phyloP scores from a whole-genome alignment of 73 alveolate genomes.

The Paramecium biaurelia region DNA sequence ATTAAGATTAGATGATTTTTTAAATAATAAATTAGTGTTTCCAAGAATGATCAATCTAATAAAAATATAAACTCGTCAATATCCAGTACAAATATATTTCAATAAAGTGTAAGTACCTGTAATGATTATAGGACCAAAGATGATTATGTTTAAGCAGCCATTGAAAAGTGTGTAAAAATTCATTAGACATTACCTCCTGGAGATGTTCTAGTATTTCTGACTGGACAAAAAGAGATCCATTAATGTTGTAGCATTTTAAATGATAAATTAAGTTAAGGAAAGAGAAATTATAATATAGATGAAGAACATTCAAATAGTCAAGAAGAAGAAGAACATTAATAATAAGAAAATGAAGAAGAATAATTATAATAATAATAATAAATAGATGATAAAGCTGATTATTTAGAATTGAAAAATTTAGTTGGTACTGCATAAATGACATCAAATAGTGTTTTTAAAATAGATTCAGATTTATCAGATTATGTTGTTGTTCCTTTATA shows the following conservation, averaged over 20 bases:
- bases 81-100: slow-evolving; percentile 85
- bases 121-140: slow-evolving; percentile 87
- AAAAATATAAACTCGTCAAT: slow-evolving; percentile 91
- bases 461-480: slow-evolving; percentile 9
- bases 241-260: slow-evolving; percentile 80
- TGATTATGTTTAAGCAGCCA: slow-evolving; percentile 92
- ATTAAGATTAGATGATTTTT: slow-evolving; percentile 91
- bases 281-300: slow-evolving; percentile 17
- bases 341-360: slow-evolving; percentile 33
- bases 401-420: slow-evolving; percentile 68
- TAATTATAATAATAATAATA: slow-evolving; percentile 6
- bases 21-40: slow-evolving; percentile 85
- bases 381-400: slow-evolving; percentile 9
- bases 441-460: slow-evolving; percentile 60
- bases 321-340: not conserved
- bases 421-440: slow-evolving; percentile 66
- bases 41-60: slow-evolving; percentile 68
- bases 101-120: slow-evolving; percentile 21
- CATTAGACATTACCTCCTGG: slow-evolving; percentile 95
- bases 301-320: slow-evolving; percentile 35
- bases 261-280: slow-evolving; percentile 68
- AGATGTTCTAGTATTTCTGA: slow-evolving; percentile 90
- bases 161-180: slow-evolving; percentile 88
- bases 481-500: slow-evolving; percentile 73
- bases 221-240: slow-evolving; percentile 95